Percentiles rank a stretch among this genome's conserved stretches.
Evolutionary conservation across 2,329 filamentous ascomycete genomes (phyloP).

Genomic region (Calonectria montana): DNA sequence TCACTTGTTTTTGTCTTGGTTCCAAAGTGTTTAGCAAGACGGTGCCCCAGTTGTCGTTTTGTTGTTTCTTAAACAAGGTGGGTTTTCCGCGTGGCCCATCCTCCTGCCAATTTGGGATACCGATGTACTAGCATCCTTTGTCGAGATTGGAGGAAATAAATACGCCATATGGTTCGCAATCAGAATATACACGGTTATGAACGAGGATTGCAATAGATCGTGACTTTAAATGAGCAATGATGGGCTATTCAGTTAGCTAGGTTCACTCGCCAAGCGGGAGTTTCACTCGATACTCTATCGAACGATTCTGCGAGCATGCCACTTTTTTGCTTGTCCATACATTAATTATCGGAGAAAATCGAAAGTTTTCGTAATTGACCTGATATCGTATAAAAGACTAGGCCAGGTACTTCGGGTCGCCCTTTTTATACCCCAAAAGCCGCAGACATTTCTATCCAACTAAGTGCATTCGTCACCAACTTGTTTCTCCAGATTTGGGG

Average conservation of each 20-base stretch:
- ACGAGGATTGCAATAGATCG: neutral
- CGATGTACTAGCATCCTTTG: neutral
- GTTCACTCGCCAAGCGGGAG: neutral
- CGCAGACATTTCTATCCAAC: no score
- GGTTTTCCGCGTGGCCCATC: neutral
- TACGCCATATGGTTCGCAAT: neutral
- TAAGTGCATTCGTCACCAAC: no score
- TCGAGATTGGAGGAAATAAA: constrained; percentile 1
- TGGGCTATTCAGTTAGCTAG: neutral
- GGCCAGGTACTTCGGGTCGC: no score
- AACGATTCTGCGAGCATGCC: neutral
- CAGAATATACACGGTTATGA: neutral
- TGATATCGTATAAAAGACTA: no score
- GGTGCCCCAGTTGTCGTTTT: neutral
- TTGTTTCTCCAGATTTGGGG: no score
- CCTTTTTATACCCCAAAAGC: no score
- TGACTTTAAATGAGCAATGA: neutral
- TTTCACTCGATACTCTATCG: neutral
- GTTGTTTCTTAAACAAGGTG: neutral
- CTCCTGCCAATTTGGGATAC: neutral
- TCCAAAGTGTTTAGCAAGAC: neutral
- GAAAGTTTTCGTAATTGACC: no score
- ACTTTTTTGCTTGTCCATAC: no score
- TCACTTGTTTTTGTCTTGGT: neutral
- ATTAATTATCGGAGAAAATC: no score